Evolutionary conservation across 225 moss, liverwort and hornwort species (phyloP).

Genomic region (Ulota crispa): DNA sequence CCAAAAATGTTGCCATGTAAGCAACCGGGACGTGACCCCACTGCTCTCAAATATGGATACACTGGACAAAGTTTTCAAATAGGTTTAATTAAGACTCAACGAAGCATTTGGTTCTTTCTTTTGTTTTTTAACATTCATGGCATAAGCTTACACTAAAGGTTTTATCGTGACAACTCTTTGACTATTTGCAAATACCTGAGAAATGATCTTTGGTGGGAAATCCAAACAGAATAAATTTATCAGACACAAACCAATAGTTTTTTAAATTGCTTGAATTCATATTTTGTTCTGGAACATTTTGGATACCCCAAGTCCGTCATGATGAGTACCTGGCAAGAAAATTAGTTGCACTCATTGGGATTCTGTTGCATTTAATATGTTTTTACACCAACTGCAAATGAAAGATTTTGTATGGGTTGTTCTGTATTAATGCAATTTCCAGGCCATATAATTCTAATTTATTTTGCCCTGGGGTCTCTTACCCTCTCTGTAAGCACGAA

Average conservation of each 20-base stretch:
- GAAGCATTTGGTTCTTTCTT: neutral
- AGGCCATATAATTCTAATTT: neutral
- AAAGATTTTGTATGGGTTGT: conserved; percentile 22
- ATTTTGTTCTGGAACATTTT: conserved; percentile 20
- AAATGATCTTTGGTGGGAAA: neutral
- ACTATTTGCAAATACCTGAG: neutral
- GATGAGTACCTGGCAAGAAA: conserved; percentile 21
- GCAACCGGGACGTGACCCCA: too few relatives aligned
- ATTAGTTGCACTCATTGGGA: conserved; percentile 48
- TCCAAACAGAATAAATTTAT: neutral
- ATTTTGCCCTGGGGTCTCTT: neutral
- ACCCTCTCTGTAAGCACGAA: neutral
- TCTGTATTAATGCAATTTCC: conserved; percentile 26
- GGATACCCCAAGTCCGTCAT: conserved; percentile 16
- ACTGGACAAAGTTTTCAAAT: too few relatives aligned
- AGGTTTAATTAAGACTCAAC: too few relatives aligned
- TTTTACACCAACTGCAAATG: conserved; percentile 24
- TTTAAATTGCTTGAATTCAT: neutral
- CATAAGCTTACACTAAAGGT: neutral
- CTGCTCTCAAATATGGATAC: too few relatives aligned
- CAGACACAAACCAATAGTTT: too few relatives aligned
- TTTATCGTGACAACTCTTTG: neutral
- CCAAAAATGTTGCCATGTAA: too few relatives aligned
- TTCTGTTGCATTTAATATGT: conserved; percentile 33
- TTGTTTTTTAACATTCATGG: neutral